Base-by-base conservation (phyloP, 805 yeast species). In the Ogataea corticis region DNA sequence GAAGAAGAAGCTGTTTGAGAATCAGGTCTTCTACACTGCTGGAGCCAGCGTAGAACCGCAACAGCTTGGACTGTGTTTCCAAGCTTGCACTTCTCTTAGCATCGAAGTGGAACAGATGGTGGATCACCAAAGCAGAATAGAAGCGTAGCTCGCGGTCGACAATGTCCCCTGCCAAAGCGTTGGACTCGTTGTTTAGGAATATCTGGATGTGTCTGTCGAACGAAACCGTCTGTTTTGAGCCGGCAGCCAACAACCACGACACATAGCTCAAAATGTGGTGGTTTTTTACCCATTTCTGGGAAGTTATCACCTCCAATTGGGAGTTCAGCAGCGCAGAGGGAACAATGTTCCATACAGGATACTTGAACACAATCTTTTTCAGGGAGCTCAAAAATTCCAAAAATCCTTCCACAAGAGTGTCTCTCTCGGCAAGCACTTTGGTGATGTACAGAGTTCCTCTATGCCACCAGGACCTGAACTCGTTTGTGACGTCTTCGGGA, bases 21-120 rank as follows among this genome's bases (percentile, higher is more conserved):
- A 90, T 46, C 42, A 78, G 59, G 58, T 92, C 97, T 30, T 77
- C 79, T 1, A 80, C 67, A 13, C 76, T 61, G 2, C 71, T 66
- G 0, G 91, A 72, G 3, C 96, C 97, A n/a, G 66, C 62, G 58
- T 85, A 89, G 36, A 77, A 69, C 6, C 65, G 60, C 10, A 85
- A 57, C 2, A 88, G 42, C 38, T 68, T 73, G 19, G 72, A 73
- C 57, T 82, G 78, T 7, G 84, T 60, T 0, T 68, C 63, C 7
- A 52, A 38, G 7, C 69, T 79, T 0, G 88, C 71, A 43, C 76
- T 76, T 27, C 67, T 68, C 0, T 68, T 52, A 0, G 69, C 59
- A 54, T 84, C 79, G 34, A 72, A 56, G 13, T 62, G 57, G 61
- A 75, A 82, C n/a, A 90, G 65, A 19, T 66, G 62, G 50, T 68